Conservation (phyloP, 768 basidiomycete species). For the Ephemerocybe angulata region DNA sequence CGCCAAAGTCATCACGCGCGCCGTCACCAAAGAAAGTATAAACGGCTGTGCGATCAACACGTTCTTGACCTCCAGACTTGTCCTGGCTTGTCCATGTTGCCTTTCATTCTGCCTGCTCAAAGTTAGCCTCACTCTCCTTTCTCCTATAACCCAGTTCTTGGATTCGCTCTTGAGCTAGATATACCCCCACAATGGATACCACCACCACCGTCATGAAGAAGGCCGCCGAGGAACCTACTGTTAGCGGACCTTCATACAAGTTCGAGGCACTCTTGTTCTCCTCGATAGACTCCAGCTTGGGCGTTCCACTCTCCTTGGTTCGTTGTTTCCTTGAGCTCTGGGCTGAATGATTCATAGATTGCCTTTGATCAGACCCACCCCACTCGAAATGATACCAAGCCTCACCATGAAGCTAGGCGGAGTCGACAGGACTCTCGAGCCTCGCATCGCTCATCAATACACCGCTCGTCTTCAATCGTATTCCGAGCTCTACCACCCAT, state of each 20-base stretch:
- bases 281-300: constrained; percentile 7
- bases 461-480: constrained; percentile 11
- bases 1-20: not conserved
- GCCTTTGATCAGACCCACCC: constrained; percentile 2
- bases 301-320: constrained; percentile 9
- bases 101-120: not conserved
- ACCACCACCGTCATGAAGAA: not conserved
- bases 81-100: not conserved
- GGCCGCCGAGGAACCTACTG: not conserved
- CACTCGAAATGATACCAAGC: constrained; percentile 6
- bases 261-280: constrained; percentile 11
- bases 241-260: not conserved
- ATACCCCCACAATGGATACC: not conserved
- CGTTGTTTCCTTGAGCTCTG: not conserved
- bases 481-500: constrained; percentile 9
- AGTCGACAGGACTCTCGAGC: constrained; percentile 7
- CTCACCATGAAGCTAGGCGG: constrained; percentile 2
- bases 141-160: not conserved
- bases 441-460: constrained; percentile 7
- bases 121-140: not conserved
- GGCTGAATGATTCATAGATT: not conserved
- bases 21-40: too few species aligned
- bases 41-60: not conserved
- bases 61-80: not conserved
- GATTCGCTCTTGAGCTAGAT: too few species aligned